Conservation (phyloP, 495 filamentous ascomycete genomes). For the Amorphotheca resinae region DNA sequence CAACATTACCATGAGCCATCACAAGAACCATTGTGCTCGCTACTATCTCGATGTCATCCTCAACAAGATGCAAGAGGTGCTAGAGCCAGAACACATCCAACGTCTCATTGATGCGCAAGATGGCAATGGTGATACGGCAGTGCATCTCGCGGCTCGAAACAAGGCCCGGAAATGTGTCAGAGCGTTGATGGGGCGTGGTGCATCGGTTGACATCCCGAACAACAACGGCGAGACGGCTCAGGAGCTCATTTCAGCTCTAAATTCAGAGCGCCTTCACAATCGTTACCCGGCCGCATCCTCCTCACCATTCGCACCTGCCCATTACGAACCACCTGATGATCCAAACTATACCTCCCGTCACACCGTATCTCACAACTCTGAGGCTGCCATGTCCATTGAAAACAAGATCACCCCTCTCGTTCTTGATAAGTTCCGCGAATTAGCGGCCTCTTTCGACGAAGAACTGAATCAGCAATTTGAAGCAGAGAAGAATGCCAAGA, state of each 20-base stretch:
- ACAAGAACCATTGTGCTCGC: slow-evolving; percentile 68
- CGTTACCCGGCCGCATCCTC: slow-evolving; percentile 42
- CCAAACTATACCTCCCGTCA: slow-evolving; percentile 17
- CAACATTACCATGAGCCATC: slow-evolving; percentile 63
- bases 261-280: slow-evolving; percentile 33
- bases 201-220: slow-evolving; percentile 68
- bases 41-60: slow-evolving; percentile 92
- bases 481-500: slow-evolving; percentile 42
- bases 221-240: slow-evolving; percentile 65
- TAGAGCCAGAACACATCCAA: slow-evolving; percentile 54
- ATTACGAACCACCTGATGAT: slow-evolving; percentile 22
- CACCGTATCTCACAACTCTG: slow-evolving; percentile 34
- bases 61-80: slow-evolving; percentile 62
- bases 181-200: slow-evolving; percentile 57
- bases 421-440: slow-evolving; percentile 41
- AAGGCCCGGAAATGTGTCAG: slow-evolving; percentile 64
- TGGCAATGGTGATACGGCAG: slow-evolving; percentile 72
- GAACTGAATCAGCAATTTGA: slow-evolving; percentile 47
- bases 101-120: slow-evolving; percentile 62
- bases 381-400: slow-evolving; percentile 47
- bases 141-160: slow-evolving; percentile 73
- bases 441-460: slow-evolving; percentile 45
- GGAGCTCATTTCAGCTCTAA: slow-evolving; percentile 52
- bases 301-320: slow-evolving; percentile 43
- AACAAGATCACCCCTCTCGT: slow-evolving; percentile 43